Percentiles rank a stretch among this genome's conserved stretches.
These are phyloP conservation scores for Leishmania martiniquensis DNA, from an alignment of 208 protist species.

Conservation along the genomic window DNA sequence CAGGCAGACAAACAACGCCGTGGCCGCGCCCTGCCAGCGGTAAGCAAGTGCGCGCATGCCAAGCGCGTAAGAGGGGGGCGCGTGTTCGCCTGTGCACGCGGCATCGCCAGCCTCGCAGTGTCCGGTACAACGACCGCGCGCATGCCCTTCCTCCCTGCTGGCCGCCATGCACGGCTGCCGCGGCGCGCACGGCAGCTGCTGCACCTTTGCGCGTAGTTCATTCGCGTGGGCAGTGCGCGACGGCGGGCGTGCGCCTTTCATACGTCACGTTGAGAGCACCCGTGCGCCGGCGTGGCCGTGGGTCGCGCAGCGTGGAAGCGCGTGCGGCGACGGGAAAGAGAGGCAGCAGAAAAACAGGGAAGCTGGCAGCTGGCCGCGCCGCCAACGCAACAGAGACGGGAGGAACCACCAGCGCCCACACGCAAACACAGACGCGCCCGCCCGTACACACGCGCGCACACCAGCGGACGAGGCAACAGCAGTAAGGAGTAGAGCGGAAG, in stretches of 20 bases:
- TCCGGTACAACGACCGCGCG: no score
- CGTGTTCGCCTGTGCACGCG: not conserved
- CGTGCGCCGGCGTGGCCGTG: not conserved
- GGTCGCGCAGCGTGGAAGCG: not conserved
- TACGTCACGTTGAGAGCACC: not conserved
- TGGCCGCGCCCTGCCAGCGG: not conserved
- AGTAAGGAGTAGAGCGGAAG: not conserved
- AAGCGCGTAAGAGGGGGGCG: not conserved
- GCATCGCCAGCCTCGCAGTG: no score
- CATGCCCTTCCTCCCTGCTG: no score
- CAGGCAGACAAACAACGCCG: not conserved
- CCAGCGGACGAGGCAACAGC: not conserved
- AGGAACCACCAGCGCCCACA: not conserved
- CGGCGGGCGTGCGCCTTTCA: not conserved
- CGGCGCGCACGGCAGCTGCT: not conserved
- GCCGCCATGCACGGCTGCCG: not conserved
- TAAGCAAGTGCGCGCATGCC: not conserved
- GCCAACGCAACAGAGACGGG: not conserved
- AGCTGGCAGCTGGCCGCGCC: not conserved
- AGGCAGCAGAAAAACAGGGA: not conserved
- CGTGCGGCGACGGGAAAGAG: not conserved
- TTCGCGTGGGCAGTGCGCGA: not conserved
- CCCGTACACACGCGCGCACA: not conserved
- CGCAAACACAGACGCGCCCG: not conserved
- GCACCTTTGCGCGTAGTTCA: not conserved